Evolutionary conservation across 2,329 filamentous ascomycete genomes (phyloP).

Genomic region (Amylocarpus encephaloides): DNA sequence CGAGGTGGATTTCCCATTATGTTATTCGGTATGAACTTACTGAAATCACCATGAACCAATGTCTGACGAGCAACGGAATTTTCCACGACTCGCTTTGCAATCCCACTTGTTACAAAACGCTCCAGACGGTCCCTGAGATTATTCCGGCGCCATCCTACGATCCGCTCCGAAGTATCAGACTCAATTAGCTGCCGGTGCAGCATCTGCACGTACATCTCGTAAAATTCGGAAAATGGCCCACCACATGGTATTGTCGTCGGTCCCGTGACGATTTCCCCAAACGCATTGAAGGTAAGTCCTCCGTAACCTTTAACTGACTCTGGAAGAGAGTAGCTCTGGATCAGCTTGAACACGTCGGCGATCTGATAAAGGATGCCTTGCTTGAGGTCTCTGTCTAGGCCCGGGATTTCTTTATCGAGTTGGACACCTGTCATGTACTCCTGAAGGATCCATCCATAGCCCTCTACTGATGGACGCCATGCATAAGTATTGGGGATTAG

Average conservation of each 20-base stretch:
- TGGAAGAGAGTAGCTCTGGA: slow-evolving; percentile 1
- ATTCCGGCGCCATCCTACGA: slow-evolving; percentile 1
- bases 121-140: slow-evolving; percentile 1
- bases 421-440: slow-evolving; percentile 2
- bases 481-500: slow-evolving; percentile 2
- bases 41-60: neutral
- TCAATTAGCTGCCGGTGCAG: slow-evolving; percentile 3
- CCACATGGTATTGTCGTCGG: slow-evolving; percentile 3
- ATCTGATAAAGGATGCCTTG: slow-evolving; percentile 2
- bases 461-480: slow-evolving; percentile 1
- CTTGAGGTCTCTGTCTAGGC: neutral
- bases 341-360: slow-evolving; percentile 4
- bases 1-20: neutral
- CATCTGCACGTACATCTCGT: slow-evolving; percentile 6
- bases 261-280: neutral
- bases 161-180: slow-evolving; percentile 1
- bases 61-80: neutral
- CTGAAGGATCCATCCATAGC: slow-evolving; percentile 4
- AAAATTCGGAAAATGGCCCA: slow-evolving; percentile 4
- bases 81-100: neutral
- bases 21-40: neutral
- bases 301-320: slow-evolving; percentile 1
- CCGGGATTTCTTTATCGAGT: neutral
- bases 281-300: slow-evolving; percentile 2
- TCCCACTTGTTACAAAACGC: neutral